Percentiles rank a stretch among this genome's conserved stretches.
Evolutionary conservation across 257 asterid species (phyloP).

Genomic region (Schizonepeta tenuifolia): DNA sequence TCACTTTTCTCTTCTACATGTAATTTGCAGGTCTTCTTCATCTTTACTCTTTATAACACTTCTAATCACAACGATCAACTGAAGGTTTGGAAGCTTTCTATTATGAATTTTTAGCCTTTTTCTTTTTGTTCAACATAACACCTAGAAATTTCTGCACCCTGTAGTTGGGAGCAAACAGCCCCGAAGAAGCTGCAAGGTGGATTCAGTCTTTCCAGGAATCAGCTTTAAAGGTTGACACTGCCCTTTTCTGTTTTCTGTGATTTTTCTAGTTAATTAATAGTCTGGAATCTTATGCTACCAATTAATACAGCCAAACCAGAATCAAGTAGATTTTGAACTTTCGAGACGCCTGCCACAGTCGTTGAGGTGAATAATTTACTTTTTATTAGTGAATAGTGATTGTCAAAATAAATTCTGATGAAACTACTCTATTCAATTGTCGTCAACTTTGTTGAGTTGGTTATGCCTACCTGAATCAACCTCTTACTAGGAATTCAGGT

Average conservation of each 20-base stretch:
- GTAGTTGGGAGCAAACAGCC: slow-evolving; percentile 97
- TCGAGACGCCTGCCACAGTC: slow-evolving; percentile 54
- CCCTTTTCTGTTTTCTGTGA: slow-evolving; percentile 23
- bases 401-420: slow-evolving; percentile 7
- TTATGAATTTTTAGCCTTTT: slow-evolving; percentile 28
- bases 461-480: slow-evolving; percentile 16
- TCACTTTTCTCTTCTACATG: slow-evolving; percentile 31
- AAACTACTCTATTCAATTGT: slow-evolving; percentile 20
- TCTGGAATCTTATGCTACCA: slow-evolving; percentile 45
- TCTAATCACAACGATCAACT: slow-evolving; percentile 88
- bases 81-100: slow-evolving; percentile 64
- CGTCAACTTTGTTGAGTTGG: slow-evolving; percentile 24
- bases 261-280: slow-evolving; percentile 19
- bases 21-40: slow-evolving; percentile 60
- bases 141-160: slow-evolving; percentile 36
- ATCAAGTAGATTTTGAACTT: slow-evolving; percentile 49
- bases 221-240: slow-evolving; percentile 72
- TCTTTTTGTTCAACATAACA: slow-evolving; percentile 22
- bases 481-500: slow-evolving; percentile 25
- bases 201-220: slow-evolving; percentile 89
- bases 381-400: slow-evolving; percentile 20
- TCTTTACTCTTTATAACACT: slow-evolving; percentile 72
- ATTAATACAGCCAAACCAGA: slow-evolving; percentile 67
- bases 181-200: slow-evolving; percentile 98
- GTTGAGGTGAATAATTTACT: slow-evolving; percentile 53